These are phyloP conservation scores for Penicillium silybi DNA, from an alignment of 495 filamentous ascomycete genomes.

Conservation along the genomic window DNA sequence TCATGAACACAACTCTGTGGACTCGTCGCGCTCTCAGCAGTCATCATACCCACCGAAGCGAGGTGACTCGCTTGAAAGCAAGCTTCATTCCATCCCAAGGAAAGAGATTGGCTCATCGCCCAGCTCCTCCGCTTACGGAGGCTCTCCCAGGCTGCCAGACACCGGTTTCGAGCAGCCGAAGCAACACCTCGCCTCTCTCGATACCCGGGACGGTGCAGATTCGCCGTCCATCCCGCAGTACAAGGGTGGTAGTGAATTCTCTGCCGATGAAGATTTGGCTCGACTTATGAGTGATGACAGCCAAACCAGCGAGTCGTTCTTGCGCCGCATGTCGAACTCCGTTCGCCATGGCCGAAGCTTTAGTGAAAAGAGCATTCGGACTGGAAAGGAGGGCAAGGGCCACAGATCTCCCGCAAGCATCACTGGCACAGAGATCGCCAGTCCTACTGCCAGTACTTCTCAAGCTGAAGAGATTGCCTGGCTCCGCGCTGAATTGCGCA, in stretches of 20 bases:
- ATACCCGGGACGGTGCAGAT: conserved; percentile 41
- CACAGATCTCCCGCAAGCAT: conserved; percentile 69
- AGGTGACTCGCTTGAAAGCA: conserved; percentile 54
- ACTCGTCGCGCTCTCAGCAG: conserved; percentile 33
- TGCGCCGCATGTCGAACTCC: conserved; percentile 85
- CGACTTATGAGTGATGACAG: conserved; percentile 69
- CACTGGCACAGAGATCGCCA: conserved; percentile 62
- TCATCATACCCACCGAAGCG: conserved; percentile 43
- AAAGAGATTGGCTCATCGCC: conserved; percentile 35
- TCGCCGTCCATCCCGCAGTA: conserved; percentile 73
- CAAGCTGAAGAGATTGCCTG: conserved; percentile 68
- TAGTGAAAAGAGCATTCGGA: conserved; percentile 61
- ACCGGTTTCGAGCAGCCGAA: conserved; percentile 36
- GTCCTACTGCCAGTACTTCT: conserved; percentile 62
- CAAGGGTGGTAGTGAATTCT: conserved; percentile 73
- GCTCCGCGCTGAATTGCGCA: conserved; percentile 73
- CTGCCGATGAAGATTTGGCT: conserved; percentile 87
- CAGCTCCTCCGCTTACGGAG: conserved; percentile 21
- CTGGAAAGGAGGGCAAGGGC: conserved; percentile 53
- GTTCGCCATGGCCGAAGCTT: conserved; percentile 91
- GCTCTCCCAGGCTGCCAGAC: conserved; percentile 57
- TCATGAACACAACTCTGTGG: conserved; percentile 36
- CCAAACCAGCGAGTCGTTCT: conserved; percentile 57
- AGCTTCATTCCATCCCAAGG: conserved; percentile 27
- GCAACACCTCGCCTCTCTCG: conserved; percentile 48